Percentiles rank a stretch among this genome's conserved stretches.
Evolutionary conservation across 768 basidiomycete species (phyloP).

Genomic region (Leccinum imitatum): DNA sequence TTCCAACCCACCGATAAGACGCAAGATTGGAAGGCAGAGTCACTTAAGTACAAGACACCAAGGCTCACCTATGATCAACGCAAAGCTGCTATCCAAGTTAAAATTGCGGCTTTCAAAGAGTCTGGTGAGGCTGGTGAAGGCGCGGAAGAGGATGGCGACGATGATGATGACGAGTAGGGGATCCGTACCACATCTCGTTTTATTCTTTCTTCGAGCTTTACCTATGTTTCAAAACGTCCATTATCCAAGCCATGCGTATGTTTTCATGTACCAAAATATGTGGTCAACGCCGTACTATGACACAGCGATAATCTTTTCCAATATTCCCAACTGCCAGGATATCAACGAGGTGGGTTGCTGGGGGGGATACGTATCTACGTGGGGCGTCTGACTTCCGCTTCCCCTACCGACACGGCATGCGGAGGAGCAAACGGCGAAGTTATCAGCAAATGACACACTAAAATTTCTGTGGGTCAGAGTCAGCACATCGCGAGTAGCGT

Average conservation of each 20-base stretch:
- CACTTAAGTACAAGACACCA: conserved; percentile 61
- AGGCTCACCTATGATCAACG: conserved; percentile 79
- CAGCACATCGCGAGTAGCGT: conserved; percentile 3
- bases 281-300: conserved; percentile 14
- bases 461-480: conserved; percentile 55
- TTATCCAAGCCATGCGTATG: conserved; percentile 20
- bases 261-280: conserved; percentile 14
- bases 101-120: conserved; percentile 88
- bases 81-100: conserved; percentile 74
- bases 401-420: conserved; percentile 51
- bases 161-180: conserved; percentile 48
- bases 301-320: conserved; percentile 39
- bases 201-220: conserved; percentile 1
- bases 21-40: conserved; percentile 89
- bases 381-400: conserved; percentile 40
- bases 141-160: conserved; percentile 45
- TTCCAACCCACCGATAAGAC: conserved; percentile 91
- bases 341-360: conserved; percentile 40
- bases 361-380: conserved; percentile 42
- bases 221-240: conserved; percentile 15
- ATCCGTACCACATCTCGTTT: neutral
- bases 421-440: conserved; percentile 54
- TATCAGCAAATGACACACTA: conserved; percentile 50
- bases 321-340: conserved; percentile 53
- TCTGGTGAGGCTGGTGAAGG: conserved; percentile 43